Evolutionary conservation across 441 rosid species (phyloP), one percentile per base, ranked within the genome.

Genomic region (Arabidopsis lyrata): DNA sequence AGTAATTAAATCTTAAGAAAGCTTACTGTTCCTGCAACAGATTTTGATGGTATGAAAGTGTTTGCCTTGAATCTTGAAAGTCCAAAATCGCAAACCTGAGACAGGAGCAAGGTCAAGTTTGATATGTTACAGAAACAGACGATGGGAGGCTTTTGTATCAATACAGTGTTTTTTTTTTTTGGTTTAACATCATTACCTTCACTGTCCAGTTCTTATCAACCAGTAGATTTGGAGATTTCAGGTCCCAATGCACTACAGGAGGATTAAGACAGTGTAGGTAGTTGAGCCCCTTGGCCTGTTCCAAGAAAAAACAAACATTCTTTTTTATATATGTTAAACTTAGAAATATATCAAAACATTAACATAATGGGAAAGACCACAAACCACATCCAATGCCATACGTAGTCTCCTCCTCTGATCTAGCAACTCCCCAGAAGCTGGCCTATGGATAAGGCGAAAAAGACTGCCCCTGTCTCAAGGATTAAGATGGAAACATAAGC

Each of bases 211-310:
- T 95, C 80, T 85, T 95, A 83, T 95, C 99, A 54, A 92, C 99
- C 86, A 95, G 70, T 72, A 95, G 72, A 86, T 95, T 95, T 60
- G 99, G 99, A 50, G 99, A 83, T 77, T 95, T 95, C 38, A 95
- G 87, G 85, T 95, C 99, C 99, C 99, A 95, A 65, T 95, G 99
- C 75, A 95, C 96, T 38, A 95, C 82, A 20, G 99, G 96, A 63
- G 99, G 99, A 67, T 72, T 85, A 50, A 92, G 89, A 82, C 96
- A 86, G 75, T 92, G 99, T 68, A 95, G 89, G 84, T 95, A 95
- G 81, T 95, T 95, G 77, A 95, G 81, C 47, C 99, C 99, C 84
- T 90, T 95, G 24, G 99, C 99, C 99, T 95, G 96, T 64, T 55
- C 60, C 68, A 79, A 81, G 10, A 3, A 57, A 69, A 68, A n/a